Percentiles rank a stretch among this genome's conserved stretches.
Evolutionary conservation across 2,329 filamentous ascomycete genomes (phyloP).

Genomic region (Microsporum audouinii): DNA sequence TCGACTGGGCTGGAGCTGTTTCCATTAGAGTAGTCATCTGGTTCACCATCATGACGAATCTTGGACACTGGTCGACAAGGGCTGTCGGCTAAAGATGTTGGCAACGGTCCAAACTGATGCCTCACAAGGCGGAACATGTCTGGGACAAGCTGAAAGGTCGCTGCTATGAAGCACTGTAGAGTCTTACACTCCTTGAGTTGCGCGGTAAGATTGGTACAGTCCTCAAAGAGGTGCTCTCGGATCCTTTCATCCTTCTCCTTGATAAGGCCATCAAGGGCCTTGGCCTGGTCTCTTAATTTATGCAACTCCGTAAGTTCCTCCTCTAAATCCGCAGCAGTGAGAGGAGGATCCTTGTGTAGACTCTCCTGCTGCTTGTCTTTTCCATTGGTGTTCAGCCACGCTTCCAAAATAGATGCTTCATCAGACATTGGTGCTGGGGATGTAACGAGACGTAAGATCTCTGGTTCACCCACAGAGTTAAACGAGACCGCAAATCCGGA

Average conservation of each 20-base stretch:
- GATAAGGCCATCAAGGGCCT: conserved; percentile 19
- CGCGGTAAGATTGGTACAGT: conserved; percentile 19
- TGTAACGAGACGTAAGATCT: conserved; percentile 20
- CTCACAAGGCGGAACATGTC: conserved; percentile 20
- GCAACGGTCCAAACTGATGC: conserved; percentile 20
- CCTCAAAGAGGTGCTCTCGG: conserved; percentile 19
- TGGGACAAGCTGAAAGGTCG: conserved; percentile 21
- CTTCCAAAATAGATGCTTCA: conserved; percentile 13
- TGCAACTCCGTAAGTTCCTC: conserved; percentile 20
- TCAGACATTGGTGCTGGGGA: conserved; percentile 17
- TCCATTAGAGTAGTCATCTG: background rate
- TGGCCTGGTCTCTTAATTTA: conserved; percentile 18
- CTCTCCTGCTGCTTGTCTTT: conserved; percentile 7
- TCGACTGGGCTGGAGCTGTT: background rate
- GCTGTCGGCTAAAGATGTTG: conserved; percentile 13
- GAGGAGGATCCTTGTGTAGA: background rate
- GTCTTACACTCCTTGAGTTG: conserved; percentile 18
- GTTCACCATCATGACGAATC: background rate
- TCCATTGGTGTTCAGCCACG: conserved; percentile 16
- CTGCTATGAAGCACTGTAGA: conserved; percentile 23
- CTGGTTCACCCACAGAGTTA: conserved; percentile 18
- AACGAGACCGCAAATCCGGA: conserved; percentile 27
- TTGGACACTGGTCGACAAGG: conserved; percentile 8
- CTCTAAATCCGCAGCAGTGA: conserved; percentile 14
- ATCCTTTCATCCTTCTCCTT: conserved; percentile 20